Base-by-base conservation (phyloP, 768 basidiomycete species). In the Russula sp. region DNA sequence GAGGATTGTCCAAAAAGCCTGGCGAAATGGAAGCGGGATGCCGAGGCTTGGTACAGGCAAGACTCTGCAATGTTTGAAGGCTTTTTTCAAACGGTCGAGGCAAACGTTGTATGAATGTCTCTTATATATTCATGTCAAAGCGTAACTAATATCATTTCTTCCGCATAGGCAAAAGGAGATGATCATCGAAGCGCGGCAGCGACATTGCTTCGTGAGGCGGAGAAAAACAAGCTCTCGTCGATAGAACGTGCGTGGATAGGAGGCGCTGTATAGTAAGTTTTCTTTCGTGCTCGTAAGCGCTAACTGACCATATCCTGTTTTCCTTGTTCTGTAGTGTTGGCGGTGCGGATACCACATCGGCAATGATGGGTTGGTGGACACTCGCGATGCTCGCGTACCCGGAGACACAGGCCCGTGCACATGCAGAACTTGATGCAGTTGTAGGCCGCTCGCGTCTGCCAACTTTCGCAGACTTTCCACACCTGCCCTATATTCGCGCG, bases 21-120 rank as follows among this genome's bases (percentile, higher is more conserved):
- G 54, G 54, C 36, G 8, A 55, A 55, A 24, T 55, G 54, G 54
- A 55, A 55, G 18, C 54, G 54, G 8, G 36, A 38, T 2, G 54
- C 54, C 22, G 54, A 55, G 54, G 36, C 34, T 16, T 18, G 20
- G 34, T 55, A 36, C 36, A 55, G 13, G 22, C 22, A 38, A 8
- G 54, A 24, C 24, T 14, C 36, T 8, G 22, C n/a, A 24, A 10
- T 55, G 54, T 38, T 55, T 8, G 54, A 55, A 24, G 36, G 22
- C 36, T 14, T 55, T 9, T 16, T 40, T 22, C 54, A 24, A 16
- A 22, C 9, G 5, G 54, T 38, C 2, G 54, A 55, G 22, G 54
- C 22, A 26, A 55, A 55, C 22, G 34, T 55, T 22, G 54, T 55
- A 38, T 13, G 54, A 38, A 9, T 24, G 1, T 18, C 5, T 36